A percentile compares a stretch with the other conserved stretches of the same genome.
phyloP scores from a whole-genome alignment of 768 basidiomycete species.

The Porpolomopsis calyptriformis region DNA sequence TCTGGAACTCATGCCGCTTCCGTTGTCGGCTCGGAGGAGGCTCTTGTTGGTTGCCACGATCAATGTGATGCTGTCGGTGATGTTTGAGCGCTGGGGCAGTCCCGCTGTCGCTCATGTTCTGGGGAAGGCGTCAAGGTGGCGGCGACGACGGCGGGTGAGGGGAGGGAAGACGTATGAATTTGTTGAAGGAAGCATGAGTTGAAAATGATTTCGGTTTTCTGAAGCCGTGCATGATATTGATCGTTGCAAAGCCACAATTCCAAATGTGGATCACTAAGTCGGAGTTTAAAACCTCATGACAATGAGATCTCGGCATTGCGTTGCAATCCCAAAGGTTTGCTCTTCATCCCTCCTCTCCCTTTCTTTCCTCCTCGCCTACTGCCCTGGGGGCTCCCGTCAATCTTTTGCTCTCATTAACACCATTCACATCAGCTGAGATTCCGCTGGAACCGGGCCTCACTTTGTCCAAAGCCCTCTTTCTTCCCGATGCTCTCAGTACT shows the following conservation, averaged over 20 bases:
- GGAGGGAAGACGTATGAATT: conserved; percentile 78
- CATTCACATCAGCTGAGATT: conserved; percentile 26
- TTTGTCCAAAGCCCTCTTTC: conserved; percentile 17
- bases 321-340: conserved; percentile 13
- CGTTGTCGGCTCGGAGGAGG: conserved; percentile 52
- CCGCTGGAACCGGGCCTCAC: conserved; percentile 42
- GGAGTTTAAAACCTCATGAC: too few relatives aligned
- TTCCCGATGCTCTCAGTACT: conserved; percentile 14
- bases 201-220: neutral
- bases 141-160: conserved; percentile 36
- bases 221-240: neutral
- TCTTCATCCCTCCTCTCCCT: conserved; percentile 18
- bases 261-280: too few relatives aligned
- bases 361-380: conserved; percentile 17
- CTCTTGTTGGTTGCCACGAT: conserved; percentile 56
- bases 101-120: conserved; percentile 44
- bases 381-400: conserved; percentile 38
- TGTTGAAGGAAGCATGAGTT: conserved; percentile 52
- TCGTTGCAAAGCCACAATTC: neutral
- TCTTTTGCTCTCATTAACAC: conserved; percentile 25
- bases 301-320: too few relatives aligned
- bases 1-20: conserved; percentile 71
- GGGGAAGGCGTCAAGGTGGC: conserved; percentile 36
- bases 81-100: conserved; percentile 72
- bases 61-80: conserved; percentile 63